Percentiles rank a stretch among this genome's conserved stretches.
phyloP scores from a whole-genome alignment of 306 rosid genomes.

The Prunus campanulata region DNA sequence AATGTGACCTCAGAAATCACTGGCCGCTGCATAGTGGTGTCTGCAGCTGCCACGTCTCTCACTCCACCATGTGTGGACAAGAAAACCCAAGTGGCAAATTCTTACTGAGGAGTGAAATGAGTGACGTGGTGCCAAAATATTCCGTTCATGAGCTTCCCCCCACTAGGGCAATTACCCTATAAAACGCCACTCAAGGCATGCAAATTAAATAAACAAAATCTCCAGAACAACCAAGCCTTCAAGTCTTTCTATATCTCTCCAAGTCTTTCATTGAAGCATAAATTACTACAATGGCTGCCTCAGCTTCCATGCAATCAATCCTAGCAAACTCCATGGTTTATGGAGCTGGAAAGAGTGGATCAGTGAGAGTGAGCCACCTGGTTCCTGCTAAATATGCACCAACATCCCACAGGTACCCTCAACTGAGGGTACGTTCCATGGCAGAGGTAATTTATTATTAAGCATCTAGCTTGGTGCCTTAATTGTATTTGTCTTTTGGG shows the following conservation, averaged over 20 bases:
- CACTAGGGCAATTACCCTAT: background rate
- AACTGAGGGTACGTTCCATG: too few relatives aligned
- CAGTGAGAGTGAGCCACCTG: too few relatives aligned
- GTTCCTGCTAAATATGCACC: too few relatives aligned
- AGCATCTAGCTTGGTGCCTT: too few relatives aligned
- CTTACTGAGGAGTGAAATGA: background rate
- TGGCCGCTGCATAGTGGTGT: background rate
- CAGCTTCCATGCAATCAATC: too few relatives aligned
- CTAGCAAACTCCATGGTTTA: too few relatives aligned
- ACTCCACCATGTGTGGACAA: background rate
- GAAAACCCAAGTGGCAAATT: background rate
- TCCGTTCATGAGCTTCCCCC: background rate
- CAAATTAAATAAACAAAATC: background rate
- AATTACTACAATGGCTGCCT: too few relatives aligned
- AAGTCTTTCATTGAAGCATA: too few relatives aligned
- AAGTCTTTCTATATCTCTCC: background rate
- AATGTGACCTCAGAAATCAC: background rate
- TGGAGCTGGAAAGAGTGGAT: too few relatives aligned
- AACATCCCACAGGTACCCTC: too few relatives aligned
- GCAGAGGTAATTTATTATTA: too few relatives aligned
- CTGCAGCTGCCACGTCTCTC: background rate
- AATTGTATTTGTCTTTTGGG: too few relatives aligned
- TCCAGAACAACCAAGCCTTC: background rate
- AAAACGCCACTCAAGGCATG: background rate
- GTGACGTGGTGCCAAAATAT: conserved; percentile 26